Percentiles rank a stretch among this genome's conserved stretches.
These are phyloP conservation scores for Citrus cavaleriei DNA, from an alignment of 345 rosid genomes.

Conservation along the genomic window DNA sequence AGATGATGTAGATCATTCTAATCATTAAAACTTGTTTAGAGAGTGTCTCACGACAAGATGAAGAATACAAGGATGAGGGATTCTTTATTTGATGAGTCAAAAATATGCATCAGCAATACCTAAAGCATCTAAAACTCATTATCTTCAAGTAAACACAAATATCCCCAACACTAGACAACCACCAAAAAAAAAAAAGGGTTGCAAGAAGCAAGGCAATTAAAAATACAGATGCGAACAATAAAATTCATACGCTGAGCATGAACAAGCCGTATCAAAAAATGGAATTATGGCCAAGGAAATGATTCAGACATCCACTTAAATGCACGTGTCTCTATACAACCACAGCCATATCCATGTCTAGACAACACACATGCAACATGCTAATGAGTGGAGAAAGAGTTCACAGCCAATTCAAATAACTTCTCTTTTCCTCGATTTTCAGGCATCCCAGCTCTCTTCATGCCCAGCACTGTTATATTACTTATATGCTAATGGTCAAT, in stretches of 20 bases:
- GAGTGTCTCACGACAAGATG: not conserved
- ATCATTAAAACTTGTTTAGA: not conserved
- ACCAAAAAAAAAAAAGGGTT: not conserved
- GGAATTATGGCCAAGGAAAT: not conserved
- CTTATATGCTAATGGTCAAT: not conserved
- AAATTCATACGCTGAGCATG: not conserved
- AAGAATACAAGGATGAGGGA: not conserved
- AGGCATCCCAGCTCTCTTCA: not conserved
- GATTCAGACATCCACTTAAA: not conserved
- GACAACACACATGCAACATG: not conserved
- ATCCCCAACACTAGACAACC: not conserved
- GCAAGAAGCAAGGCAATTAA: not conserved
- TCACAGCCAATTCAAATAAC: not conserved
- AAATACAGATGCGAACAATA: not conserved
- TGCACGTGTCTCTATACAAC: not conserved
- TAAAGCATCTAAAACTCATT: not conserved
- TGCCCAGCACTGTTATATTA: not conserved
- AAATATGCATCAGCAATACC: not conserved
- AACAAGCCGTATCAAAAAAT: not conserved
- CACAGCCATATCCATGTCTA: not conserved
- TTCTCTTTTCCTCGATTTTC: not conserved
- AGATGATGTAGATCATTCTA: not conserved
- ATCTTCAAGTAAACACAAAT: not conserved
- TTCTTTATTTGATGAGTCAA: not conserved
- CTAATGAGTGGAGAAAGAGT: not conserved